Evolutionary conservation across 2,329 filamentous ascomycete genomes (phyloP), one percentile per base, ranked within the genome.

Genomic region (Aspergillus versicolor): DNA sequence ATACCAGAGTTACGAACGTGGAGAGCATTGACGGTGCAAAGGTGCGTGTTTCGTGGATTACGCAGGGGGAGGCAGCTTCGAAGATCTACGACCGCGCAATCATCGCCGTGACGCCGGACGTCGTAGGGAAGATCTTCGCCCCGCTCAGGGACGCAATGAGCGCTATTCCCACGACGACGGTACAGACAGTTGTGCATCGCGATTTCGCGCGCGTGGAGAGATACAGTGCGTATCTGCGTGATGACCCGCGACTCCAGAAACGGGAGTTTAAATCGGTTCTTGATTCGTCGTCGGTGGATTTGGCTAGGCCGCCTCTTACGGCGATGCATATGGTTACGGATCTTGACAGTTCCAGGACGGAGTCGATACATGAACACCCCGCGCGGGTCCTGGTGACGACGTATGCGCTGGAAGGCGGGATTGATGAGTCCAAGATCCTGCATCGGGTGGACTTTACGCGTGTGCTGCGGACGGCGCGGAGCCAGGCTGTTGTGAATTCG

Each of bases 101-200:
- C n/a, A 72, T 85, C 1, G 82, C 81, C 1, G 80, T 85, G 1
- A 79, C 82, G 0, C 83, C 84, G 0, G 77, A 84, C 59, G 76
- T 83, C 4, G 81, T 79, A 0, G 78, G 74, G 5, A 67, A 67
- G 5, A 73, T 86, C 12, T 85, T 81, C 57, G 60, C 67, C 1
- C 80, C 80, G 15, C 0, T 62, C 83, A 11, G 22, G 40, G 3
- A 21, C 30, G 11, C 27, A 84, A 13, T 82, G 0, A 82, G 32
- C 21, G 21, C 15, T 7, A 51, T 57, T 2, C 54, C 54, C 2
- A 57, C 79, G 0, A 72, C 71, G 3, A 64, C 69, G 1, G 81
- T 84, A 0, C 76, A 81, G 38, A 82, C 79, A 42, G 75, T 82
- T 2, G 77, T 83, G 0, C 73, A 81, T 53, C 75, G 64, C 4